Evolutionary conservation across 2,329 filamentous ascomycete species (phyloP).

Genomic region (Cytospora piceae): DNA sequence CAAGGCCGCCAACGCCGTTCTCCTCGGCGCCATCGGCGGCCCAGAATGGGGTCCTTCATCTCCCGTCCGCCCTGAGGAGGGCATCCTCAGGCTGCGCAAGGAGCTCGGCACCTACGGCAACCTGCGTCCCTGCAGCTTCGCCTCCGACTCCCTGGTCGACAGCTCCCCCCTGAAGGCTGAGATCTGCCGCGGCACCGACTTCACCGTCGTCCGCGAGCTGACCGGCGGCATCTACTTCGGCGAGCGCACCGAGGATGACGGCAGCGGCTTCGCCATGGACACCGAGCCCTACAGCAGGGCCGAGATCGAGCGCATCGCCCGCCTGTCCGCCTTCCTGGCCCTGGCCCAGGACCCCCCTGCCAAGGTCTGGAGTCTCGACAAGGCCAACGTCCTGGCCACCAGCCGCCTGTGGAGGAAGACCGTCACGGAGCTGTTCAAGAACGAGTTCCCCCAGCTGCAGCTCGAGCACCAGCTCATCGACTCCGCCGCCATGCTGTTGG

Average conservation of each 20-base stretch:
- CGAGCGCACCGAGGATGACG: slow-evolving; percentile 79
- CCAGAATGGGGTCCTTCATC: slow-evolving; percentile 90
- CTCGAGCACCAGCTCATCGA: slow-evolving; percentile 91
- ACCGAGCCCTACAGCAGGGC: slow-evolving; percentile 82
- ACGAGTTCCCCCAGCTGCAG: slow-evolving; percentile 86
- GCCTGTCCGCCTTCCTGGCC: slow-evolving; percentile 81
- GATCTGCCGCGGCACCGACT: slow-evolving; percentile 84
- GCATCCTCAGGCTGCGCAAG: slow-evolving; percentile 87
- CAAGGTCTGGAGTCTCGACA: slow-evolving; percentile 86
- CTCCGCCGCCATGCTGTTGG: slow-evolving; percentile 95
- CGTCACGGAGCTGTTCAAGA: slow-evolving; percentile 80
- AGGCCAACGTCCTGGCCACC: slow-evolving; percentile 94
- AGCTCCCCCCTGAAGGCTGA: slow-evolving; percentile 84
- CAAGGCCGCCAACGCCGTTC: slow-evolving; percentile 83
- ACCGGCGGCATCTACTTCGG: slow-evolving; percentile 97
- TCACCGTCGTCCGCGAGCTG: slow-evolving; percentile 89
- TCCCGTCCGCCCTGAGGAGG: slow-evolving; percentile 86
- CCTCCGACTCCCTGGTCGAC: slow-evolving; percentile 81
- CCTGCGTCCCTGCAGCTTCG: slow-evolving; percentile 94
- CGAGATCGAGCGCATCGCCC: slow-evolving; percentile 87
- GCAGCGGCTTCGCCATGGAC: slow-evolving; percentile 76
- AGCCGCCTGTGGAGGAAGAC: slow-evolving; percentile 87
- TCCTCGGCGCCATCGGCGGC: slow-evolving; percentile 93
- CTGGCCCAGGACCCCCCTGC: slow-evolving; percentile 74
- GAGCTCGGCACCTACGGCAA: slow-evolving; percentile 94